A percentile compares a stretch with the other conserved stretches of the same genome.
Conservation (phyloP, 441 rosid genomes). For the Raphanus hybrid region DNA sequence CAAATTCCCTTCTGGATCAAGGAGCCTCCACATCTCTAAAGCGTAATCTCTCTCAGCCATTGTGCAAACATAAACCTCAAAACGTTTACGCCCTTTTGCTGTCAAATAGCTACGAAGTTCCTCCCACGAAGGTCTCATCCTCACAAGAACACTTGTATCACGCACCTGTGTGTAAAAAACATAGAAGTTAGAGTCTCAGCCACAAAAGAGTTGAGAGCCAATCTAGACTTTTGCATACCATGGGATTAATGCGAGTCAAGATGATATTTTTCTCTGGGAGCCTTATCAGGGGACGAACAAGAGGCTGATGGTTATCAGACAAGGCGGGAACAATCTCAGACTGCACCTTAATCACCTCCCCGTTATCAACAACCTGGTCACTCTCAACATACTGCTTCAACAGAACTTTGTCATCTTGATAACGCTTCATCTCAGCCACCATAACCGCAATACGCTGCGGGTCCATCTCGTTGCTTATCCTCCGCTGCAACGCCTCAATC, state of each 20-base stretch:
- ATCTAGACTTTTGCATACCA: constrained; percentile 51
- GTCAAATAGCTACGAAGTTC: constrained; percentile 93
- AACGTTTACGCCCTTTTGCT: constrained; percentile 97
- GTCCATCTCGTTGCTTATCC: constrained; percentile 72
- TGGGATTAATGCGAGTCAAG: constrained; percentile 93
- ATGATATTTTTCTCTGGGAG: constrained; percentile 83
- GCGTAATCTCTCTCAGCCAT: constrained; percentile 99
- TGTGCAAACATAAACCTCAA: constrained; percentile 99
- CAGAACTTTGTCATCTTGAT: constrained; percentile 85
- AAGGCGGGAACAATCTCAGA: constrained; percentile 78
- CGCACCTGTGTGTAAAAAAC: constrained; percentile 57
- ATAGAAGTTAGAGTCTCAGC: constrained; percentile 9
- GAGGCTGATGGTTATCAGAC: constrained; percentile 78
- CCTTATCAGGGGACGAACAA: constrained; percentile 85
- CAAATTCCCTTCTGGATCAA: constrained; percentile 95
- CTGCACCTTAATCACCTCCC: constrained; percentile 79
- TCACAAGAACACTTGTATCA: constrained; percentile 99
- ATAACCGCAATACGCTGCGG: constrained; percentile 73
- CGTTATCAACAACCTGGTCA: constrained; percentile 91
- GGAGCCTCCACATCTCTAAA: constrained; percentile 99
- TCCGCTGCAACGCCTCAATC: constrained; percentile 82
- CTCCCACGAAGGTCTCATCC: constrained; percentile 99
- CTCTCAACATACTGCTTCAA: constrained; percentile 89
- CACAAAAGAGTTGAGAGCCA: background rate
- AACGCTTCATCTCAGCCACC: constrained; percentile 84